Evolutionary conservation across 2,329 filamentous ascomycete genomes (phyloP), one percentile per base, ranked within the genome.

Genomic region (Geosmithia putterillii): DNA sequence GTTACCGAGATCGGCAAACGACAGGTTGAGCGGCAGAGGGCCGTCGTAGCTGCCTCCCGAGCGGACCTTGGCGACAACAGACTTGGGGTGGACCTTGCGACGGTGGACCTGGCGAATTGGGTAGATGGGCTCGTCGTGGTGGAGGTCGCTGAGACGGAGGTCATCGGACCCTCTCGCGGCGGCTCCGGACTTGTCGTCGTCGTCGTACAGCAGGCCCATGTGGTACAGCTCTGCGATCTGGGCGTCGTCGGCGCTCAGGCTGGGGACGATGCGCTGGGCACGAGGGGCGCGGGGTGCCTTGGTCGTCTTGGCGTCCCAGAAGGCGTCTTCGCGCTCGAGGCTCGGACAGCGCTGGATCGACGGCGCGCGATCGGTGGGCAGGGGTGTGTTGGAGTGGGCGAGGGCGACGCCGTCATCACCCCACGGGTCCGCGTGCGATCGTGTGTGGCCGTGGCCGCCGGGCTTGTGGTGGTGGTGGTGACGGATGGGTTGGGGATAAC

Each of bases 251-350:
- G 42, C 52, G 19, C 15, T 39, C n/a, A n/a, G n/a, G n/a, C n/a
- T n/a, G n/a, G n/a, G 14, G 51, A 42, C n/a, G 46, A 46, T 22
- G 41, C 43, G 19, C 15, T 10, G 20, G 36, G 20, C 22, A 38
- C 21, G 25, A 14, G 28, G 28, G 15, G 3, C 10, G 15, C 28
- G 28, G 15, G 28, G 28, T 14, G 28, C 18, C 53, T 61, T 67
- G 42, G 56, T 48, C 0, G 65, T 69, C 18, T 55, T 55, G 4
- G 56, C 54, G 39, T 68, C 65, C 38, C 62, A 57, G 36, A 72
- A 72, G 6, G 69, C 69, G 38, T 69, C 66, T 49, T 71, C 62
- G 9, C 69, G 57, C 47, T 69, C 67, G 19, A 71, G 58, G 1
- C 60, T 61, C 2, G 68, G 68, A 8, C 54, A 56, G 8, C 63